phyloP scores from a whole-genome alignment of 2,329 filamentous ascomycete genomes.

The Botrytis fabae region DNA sequence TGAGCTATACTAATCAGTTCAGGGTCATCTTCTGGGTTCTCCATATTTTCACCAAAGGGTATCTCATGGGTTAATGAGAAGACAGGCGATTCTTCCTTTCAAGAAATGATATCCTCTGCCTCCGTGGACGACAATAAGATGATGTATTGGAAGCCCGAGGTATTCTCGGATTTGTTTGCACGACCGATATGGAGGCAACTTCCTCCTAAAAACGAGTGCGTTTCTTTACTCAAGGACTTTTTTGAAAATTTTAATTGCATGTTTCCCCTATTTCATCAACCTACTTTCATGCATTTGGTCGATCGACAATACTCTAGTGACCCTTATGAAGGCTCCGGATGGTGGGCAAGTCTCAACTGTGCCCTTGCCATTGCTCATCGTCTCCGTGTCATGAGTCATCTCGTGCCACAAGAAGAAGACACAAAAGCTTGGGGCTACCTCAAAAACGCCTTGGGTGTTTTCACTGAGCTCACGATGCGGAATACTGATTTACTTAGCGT shows the following conservation, averaged over 20 bases:
- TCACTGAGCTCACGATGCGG: conserved; percentile 90
- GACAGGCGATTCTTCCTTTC: conserved; percentile 93
- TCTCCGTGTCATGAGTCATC: conserved; percentile 90
- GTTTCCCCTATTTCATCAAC: conserved; percentile 95
- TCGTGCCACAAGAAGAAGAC: conserved; percentile 87
- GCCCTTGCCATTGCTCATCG: conserved; percentile 91
- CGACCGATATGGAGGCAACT: conserved; percentile 80
- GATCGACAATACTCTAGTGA: conserved; percentile 91
- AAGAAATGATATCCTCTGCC: conserved; percentile 90
- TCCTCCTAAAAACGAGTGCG: conserved; percentile 81
- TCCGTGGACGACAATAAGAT: conserved; percentile 92
- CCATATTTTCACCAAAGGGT: conserved; percentile 96
- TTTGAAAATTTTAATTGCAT: conserved; percentile 99
- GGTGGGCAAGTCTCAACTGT: conserved; percentile 97
- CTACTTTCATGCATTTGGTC: conserved; percentile 96
- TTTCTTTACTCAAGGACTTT: conserved; percentile 87
- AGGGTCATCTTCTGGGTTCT: conserved; percentile 97
- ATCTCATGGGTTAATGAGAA: conserved; percentile 99
- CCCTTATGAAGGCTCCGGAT: conserved; percentile 91
- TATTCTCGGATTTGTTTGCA: conserved; percentile 89
- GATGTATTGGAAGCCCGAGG: conserved; percentile 97
- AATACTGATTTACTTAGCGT: conserved; percentile 95
- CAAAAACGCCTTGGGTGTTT: conserved; percentile 93
- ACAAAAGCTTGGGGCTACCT: conserved; percentile 93
- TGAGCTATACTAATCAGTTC: conserved; percentile 22